Evolutionary conservation across 768 basidiomycete species (phyloP).

Genomic region (Dioszegia crocea): DNA sequence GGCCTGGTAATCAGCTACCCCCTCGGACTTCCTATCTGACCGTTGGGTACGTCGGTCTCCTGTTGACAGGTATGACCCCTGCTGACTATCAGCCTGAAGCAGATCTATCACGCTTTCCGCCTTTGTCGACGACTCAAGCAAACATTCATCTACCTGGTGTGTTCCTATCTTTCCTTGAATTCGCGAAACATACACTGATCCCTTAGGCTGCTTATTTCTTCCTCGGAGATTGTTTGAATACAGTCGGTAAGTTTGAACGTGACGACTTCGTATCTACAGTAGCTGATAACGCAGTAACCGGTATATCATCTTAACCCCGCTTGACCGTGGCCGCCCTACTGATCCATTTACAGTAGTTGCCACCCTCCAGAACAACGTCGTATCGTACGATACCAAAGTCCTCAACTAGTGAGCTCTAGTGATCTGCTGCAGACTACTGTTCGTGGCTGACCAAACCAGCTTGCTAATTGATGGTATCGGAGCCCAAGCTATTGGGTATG

Average conservation of each 20-base stretch:
- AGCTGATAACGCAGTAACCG: conserved; percentile 21
- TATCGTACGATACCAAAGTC: conserved; percentile 41
- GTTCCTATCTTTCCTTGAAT: not conserved
- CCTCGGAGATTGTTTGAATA: conserved; percentile 41
- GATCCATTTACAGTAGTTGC: conserved; percentile 29
- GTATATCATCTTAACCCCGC: not conserved
- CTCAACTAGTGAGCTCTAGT: conserved; percentile 34
- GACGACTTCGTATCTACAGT: not conserved
- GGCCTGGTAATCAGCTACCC: conserved; percentile 73
- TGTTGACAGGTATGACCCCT: not conserved
- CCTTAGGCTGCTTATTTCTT: conserved; percentile 56
- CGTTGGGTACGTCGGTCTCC: conserved; percentile 64
- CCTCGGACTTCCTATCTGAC: conserved; percentile 72
- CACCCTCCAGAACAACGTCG: conserved; percentile 43
- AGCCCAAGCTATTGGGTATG: conserved; percentile 37
- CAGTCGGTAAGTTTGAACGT: conserved; percentile 25
- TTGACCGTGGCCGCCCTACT: not conserved
- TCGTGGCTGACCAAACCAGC: conserved; percentile 17
- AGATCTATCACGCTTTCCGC: conserved; percentile 73
- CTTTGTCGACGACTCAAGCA: conserved; percentile 58
- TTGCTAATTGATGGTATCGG: conserved; percentile 44
- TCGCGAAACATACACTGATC: conserved; percentile 60
- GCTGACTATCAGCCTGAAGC: conserved; percentile 10
- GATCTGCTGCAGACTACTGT: not conserved
- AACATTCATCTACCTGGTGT: conserved; percentile 69